phyloP scores from a whole-genome alignment of 192 early-diverging fungal genomes.

The Coemansia sp. region DNA sequence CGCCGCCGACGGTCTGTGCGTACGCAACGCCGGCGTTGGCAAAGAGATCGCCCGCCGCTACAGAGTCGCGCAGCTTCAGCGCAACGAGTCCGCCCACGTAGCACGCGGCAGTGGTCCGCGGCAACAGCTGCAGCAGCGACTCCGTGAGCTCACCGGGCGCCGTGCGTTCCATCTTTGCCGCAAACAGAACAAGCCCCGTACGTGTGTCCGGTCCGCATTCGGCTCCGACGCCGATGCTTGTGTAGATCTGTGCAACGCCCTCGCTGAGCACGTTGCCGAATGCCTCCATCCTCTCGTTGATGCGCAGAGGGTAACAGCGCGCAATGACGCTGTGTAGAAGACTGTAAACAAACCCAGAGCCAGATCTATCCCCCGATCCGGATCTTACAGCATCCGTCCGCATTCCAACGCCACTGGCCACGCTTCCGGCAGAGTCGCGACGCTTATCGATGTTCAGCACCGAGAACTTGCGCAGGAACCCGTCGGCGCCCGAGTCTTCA shows the following conservation, averaged over 20 bases:
- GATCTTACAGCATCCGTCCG: background rate
- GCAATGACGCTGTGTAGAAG: constrained; percentile 34
- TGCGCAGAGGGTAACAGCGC: constrained; percentile 24
- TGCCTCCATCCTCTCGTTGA: constrained; percentile 24
- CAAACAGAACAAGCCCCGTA: constrained; percentile 28
- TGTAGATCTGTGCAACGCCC: constrained; percentile 38
- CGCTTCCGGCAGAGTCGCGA: constrained; percentile 27
- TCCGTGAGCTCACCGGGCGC: constrained; percentile 37
- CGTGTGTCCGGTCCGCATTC: constrained; percentile 10
- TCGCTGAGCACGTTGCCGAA: constrained; percentile 50
- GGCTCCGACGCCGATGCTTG: constrained; percentile 14
- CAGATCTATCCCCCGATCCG: background rate
- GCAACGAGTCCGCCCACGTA: constrained; percentile 38
- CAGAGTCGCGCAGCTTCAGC: constrained; percentile 39
- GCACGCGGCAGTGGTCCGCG: constrained; percentile 34
- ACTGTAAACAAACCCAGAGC: constrained; percentile 34
- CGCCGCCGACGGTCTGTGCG: constrained; percentile 19
- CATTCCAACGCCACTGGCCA: background rate
- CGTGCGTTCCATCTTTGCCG: constrained; percentile 30
- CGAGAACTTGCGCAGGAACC: constrained; percentile 47
- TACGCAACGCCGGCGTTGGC: constrained; percentile 32
- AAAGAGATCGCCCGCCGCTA: constrained; percentile 32
- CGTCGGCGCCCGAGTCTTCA: constrained; percentile 19
- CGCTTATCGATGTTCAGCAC: constrained; percentile 46
- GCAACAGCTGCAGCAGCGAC: constrained; percentile 28